Percentiles rank a stretch among this genome's conserved stretches.
phyloP scores from a whole-genome alignment of 495 filamentous ascomycete genomes.

The Penicillium parvum region DNA sequence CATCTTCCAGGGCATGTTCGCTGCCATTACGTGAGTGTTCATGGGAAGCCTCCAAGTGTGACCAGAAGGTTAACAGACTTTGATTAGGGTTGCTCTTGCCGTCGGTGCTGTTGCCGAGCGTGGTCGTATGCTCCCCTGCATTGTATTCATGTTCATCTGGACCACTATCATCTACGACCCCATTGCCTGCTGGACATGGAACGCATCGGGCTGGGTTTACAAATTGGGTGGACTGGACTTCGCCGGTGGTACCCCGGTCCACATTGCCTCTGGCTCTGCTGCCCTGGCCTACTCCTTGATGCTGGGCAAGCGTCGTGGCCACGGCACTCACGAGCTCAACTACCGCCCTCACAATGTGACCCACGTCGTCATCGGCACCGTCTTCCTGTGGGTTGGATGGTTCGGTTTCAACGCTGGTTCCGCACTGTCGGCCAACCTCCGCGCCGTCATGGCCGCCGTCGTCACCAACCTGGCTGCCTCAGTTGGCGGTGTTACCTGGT shows the following conservation, averaged over 20 bases:
- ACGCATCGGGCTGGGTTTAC: slow-evolving; percentile 77
- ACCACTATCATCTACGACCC: slow-evolving; percentile 90
- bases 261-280: slow-evolving; percentile 86
- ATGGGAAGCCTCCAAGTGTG: too few species aligned
- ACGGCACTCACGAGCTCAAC: slow-evolving; percentile 84
- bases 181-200: slow-evolving; percentile 99
- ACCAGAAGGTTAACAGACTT: too few species aligned
- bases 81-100: slow-evolving; percentile 84
- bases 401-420: slow-evolving; percentile 97
- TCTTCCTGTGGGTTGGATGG: slow-evolving; percentile 99
- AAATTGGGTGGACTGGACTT: slow-evolving; percentile 88
- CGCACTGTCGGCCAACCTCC: slow-evolving; percentile 83
- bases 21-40: slow-evolving; percentile 77
- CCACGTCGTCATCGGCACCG: slow-evolving; percentile 92
- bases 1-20: slow-evolving; percentile 98
- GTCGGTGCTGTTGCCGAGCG: slow-evolving; percentile 90
- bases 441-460: slow-evolving; percentile 60
- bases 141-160: slow-evolving; percentile 98
- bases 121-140: slow-evolving; percentile 87
- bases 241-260: slow-evolving; percentile 92
- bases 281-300: slow-evolving; percentile 84
- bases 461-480: slow-evolving; percentile 53
- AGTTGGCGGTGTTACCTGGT: slow-evolving; percentile 91
- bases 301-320: slow-evolving; percentile 78
- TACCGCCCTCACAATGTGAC: slow-evolving; percentile 98